These are phyloP conservation scores for Naganishia randhawae DNA, from an alignment of 768 basidiomycete genomes.

Conservation along the genomic window DNA sequence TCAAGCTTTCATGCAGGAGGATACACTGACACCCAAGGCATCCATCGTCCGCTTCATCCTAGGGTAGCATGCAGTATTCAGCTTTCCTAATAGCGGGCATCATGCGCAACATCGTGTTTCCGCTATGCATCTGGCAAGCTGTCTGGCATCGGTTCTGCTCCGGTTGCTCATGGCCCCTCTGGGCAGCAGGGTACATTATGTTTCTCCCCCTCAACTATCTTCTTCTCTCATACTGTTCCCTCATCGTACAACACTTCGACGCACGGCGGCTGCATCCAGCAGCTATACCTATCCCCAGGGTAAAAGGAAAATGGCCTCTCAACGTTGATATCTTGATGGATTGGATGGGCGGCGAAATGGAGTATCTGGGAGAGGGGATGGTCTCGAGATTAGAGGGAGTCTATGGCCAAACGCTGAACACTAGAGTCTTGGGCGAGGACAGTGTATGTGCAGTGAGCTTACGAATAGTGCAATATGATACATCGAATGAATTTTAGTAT, in stretches of 20 bases:
- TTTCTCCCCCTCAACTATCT: conserved; percentile 32
- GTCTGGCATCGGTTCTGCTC: background rate
- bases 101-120: background rate
- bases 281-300: conserved; percentile 32
- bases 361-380: conserved; percentile 46
- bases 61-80: conserved; percentile 18
- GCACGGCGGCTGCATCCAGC: conserved; percentile 22
- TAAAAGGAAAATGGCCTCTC: conserved; percentile 39
- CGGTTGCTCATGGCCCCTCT: too few species aligned
- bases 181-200: conserved; percentile 23
- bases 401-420: conserved; percentile 40
- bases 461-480: background rate
- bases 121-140: background rate
- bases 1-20: too few species aligned
- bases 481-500: background rate
- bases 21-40: too few species aligned
- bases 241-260: background rate
- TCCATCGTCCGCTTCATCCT: conserved; percentile 21
- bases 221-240: conserved; percentile 24
- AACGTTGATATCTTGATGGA: conserved; percentile 43
- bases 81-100: background rate
- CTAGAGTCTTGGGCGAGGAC: conserved; percentile 44
- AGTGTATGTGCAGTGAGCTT: conserved; percentile 38
- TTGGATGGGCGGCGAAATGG: conserved; percentile 42
- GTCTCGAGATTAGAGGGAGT: conserved; percentile 26